Percentiles rank a stretch among this genome's conserved stretches.
Conservation (phyloP, 305 asterid species). For the Fraxinus floribunda region DNA sequence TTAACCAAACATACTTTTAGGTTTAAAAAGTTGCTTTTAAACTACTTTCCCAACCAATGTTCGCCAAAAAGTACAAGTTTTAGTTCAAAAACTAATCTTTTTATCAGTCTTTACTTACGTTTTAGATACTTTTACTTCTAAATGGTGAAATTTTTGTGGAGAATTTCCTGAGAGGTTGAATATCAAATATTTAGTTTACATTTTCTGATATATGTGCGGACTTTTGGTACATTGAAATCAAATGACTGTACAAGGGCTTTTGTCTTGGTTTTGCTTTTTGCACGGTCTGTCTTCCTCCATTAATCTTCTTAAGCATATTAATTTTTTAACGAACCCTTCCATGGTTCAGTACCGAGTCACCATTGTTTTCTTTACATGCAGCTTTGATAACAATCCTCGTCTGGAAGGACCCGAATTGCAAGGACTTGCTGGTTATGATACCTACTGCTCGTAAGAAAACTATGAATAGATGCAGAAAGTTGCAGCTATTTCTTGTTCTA, state of each 20-base stretch:
- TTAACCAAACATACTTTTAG: not conserved
- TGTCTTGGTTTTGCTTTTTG: not conserved
- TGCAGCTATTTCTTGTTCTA: constrained; percentile 23
- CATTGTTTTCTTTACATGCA: constrained; percentile 30
- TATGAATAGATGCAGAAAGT: constrained; percentile 19
- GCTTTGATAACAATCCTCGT: constrained; percentile 87
- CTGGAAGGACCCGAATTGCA: constrained; percentile 88
- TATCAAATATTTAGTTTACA: not conserved
- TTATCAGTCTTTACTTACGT: not conserved
- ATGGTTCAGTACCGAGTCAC: not conserved
- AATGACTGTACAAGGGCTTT: not conserved
- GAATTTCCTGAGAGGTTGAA: not conserved
- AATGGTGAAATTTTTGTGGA: not conserved
- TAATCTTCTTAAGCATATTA: not conserved
- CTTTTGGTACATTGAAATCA: not conserved
- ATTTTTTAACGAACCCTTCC: not conserved
- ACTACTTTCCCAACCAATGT: not conserved
- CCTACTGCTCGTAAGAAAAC: constrained; percentile 63
- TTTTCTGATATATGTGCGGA: not conserved
- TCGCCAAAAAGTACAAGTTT: not conserved
- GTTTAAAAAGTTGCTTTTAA: not conserved
- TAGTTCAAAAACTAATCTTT: not conserved
- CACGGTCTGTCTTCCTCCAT: not conserved
- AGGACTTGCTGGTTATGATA: constrained; percentile 82
- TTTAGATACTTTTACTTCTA: not conserved